Evolutionary conservation across 176 grass and related monocot genomes (phyloP), one percentile per base, ranked within the genome.

Genomic region (Avena eriantha): DNA sequence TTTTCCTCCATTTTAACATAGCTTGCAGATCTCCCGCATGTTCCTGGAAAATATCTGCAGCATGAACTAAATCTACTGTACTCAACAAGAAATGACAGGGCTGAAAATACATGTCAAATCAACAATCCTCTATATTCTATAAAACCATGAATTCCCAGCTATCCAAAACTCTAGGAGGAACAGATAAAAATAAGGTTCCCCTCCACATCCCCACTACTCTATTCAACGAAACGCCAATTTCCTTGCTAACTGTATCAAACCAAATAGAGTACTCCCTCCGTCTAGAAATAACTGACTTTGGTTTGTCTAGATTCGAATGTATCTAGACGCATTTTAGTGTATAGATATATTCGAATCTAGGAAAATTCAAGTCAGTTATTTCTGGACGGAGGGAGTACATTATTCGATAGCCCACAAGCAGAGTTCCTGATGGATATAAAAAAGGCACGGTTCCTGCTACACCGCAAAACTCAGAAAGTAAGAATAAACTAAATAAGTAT

Each of bases 101-200:
- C 18, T 55, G 39, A 77, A 79, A 67, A 22, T 51, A 72, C 36
- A 72, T 23, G 15, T 2, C 29, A 90, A 48, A 45, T 69, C 36
- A 45, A 72, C 3, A 72, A 14, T 64, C 26, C 63, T 66, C 26
- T 12, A 60, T 51, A 56, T 69, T 80, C 29, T 33, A 36, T 48
- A 14, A 2, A 45, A 45, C 35, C 15, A 35, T 49, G 59, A 63
- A 80, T 67, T 4, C 57, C n/a, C 18, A 34, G 23, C 4, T 6
- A 79, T 53, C 47, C 53, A 89, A 84, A 82, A 82, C 33, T 35
- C 21, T 19, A 56, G 64, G 29, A 46, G 55, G 8, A n/a, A 85
- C 36, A 78, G 45, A 3, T 67, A 58, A 26, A 49, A 70, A 12
- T 69, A 76, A 73, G 83, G 14, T 19, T 43, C 23, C 49, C 36